Conservation (phyloP, 176 grass and related monocot species). For the Triticum urartu region DNA sequence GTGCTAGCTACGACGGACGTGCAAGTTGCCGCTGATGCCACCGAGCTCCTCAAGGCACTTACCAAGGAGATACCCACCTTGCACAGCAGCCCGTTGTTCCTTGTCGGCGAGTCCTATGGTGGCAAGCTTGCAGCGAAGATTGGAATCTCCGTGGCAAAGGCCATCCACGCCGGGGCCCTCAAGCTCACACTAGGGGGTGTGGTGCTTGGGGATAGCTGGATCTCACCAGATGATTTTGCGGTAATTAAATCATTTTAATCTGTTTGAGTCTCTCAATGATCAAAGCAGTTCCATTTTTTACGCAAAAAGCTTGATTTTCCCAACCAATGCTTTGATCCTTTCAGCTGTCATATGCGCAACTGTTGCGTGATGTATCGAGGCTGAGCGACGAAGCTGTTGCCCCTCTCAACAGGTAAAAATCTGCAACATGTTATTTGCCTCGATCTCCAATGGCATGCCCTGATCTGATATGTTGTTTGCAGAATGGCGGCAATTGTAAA, state of each 20-base stretch:
- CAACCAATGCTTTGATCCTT: not conserved
- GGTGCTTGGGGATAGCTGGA: constrained; percentile 73
- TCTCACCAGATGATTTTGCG: constrained; percentile 72
- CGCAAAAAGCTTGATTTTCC: not conserved
- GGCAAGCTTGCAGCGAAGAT: constrained; percentile 76
- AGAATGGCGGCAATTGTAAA: constrained; percentile 51
- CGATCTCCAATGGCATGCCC: not conserved
- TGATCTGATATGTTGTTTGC: not conserved
- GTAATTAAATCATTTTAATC: not conserved
- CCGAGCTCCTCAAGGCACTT: constrained; percentile 51
- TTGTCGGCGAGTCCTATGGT: constrained; percentile 80
- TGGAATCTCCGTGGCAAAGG: constrained; percentile 45
- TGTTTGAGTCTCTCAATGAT: not conserved
- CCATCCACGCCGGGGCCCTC: constrained; percentile 43
- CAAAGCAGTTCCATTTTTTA: not conserved
- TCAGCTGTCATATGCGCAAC: constrained; percentile 61
- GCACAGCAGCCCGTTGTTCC: constrained; percentile 64
- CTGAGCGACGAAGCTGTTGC: constrained; percentile 53
- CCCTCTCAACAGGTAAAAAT: constrained; percentile 50
- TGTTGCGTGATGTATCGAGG: constrained; percentile 66
- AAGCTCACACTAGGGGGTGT: constrained; percentile 73
- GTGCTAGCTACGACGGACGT: constrained; percentile 61
- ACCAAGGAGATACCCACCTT: constrained; percentile 26
- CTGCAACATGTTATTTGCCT: not conserved
- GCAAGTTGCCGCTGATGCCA: constrained; percentile 53